These are phyloP conservation scores for Sporothrix curviconia DNA, from an alignment of 2,329 filamentous ascomycete genomes.

Conservation along the genomic window DNA sequence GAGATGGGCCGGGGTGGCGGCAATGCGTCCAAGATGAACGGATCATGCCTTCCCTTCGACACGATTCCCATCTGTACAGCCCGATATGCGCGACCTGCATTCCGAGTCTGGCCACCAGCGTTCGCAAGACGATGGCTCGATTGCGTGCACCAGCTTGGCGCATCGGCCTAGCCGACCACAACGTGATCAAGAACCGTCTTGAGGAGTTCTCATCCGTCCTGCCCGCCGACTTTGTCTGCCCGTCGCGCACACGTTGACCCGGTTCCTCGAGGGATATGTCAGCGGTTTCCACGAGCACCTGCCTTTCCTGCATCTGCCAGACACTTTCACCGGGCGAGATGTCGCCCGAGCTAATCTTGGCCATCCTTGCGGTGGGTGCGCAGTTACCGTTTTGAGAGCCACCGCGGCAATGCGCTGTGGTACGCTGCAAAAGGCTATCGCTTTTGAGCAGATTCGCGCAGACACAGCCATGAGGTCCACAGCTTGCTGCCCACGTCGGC, in stretches of 20 bases:
- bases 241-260: slow-evolving; percentile 59
- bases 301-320: slow-evolving; percentile 60
- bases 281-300: slow-evolving; percentile 57
- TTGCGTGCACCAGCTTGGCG: slow-evolving; percentile 35
- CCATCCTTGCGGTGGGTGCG: slow-evolving; percentile 60
- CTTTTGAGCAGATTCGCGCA: slow-evolving; percentile 51
- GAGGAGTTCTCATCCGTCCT: slow-evolving; percentile 56
- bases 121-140: slow-evolving; percentile 34
- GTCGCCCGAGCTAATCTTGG: slow-evolving; percentile 61
- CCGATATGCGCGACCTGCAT: slow-evolving; percentile 41
- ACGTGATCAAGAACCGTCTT: slow-evolving; percentile 50
- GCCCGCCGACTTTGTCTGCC: slow-evolving; percentile 58
- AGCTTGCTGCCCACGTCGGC: slow-evolving; percentile 50
- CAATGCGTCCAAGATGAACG: slow-evolving; percentile 37
- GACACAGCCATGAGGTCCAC: slow-evolving; percentile 51
- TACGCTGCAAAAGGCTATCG: slow-evolving; percentile 54
- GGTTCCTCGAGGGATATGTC: slow-evolving; percentile 65
- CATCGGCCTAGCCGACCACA: slow-evolving; percentile 49
- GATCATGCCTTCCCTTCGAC: slow-evolving; percentile 48
- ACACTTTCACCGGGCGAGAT: slow-evolving; percentile 58
- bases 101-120: slow-evolving; percentile 27
- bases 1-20: slow-evolving; percentile 31
- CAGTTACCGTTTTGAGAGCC: slow-evolving; percentile 58
- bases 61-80: slow-evolving; percentile 47
- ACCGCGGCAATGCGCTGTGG: slow-evolving; percentile 54